Evolutionary conservation across 305 asterid genomes (phyloP), one percentile per base, ranked within the genome.

Genomic region (Ruellia speciosa): DNA sequence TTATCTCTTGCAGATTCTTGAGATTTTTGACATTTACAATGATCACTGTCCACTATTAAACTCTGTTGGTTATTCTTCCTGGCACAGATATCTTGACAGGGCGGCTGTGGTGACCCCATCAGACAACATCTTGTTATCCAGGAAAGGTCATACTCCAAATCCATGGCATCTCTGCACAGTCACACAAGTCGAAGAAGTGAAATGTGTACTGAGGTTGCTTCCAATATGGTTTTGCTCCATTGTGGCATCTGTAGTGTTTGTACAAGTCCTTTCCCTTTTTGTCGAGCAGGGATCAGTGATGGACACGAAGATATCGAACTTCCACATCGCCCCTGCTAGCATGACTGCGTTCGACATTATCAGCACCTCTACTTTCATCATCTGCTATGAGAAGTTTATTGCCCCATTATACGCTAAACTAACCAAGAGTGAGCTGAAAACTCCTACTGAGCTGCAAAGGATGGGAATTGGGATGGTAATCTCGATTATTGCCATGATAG

Each of bases 211-310:
- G 17, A 73, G 93, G 52, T 74, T 86, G 18, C 75, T 88, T 7
- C 96, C 96, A 16, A 85, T 88, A 83, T 88, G 96, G 96, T 69
- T 83, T 34, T 88, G 96, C 77, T 74, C 95, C 64, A 88, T 81
- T 1, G 66, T 88, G 19, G 77, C 92, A n/a, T 88, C 96, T 37
- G 59, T 81, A 40, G 90, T 81, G 11, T 85, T 83, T 33, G 93
- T 81, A 31, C 96, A 86, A 71, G 88, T 88, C 51, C 73, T 80
- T 12, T 88, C 96, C 4, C 94, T 88, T 59, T 88, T 88, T 15
- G 94, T 88, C 12, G 96, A 83, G 68, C 96, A 86, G 67, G 96
- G 96, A 59, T 72, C 88, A 43, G 85, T 94, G 28, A 88, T 88
- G 96, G 75, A 83, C 76, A 81, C 87, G 8, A 40, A 49, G 35